These are phyloP conservation scores for Stephanodiscus minutulus DNA, from an alignment of 108 stramenopile genomes.

Conservation along the genomic window DNA sequence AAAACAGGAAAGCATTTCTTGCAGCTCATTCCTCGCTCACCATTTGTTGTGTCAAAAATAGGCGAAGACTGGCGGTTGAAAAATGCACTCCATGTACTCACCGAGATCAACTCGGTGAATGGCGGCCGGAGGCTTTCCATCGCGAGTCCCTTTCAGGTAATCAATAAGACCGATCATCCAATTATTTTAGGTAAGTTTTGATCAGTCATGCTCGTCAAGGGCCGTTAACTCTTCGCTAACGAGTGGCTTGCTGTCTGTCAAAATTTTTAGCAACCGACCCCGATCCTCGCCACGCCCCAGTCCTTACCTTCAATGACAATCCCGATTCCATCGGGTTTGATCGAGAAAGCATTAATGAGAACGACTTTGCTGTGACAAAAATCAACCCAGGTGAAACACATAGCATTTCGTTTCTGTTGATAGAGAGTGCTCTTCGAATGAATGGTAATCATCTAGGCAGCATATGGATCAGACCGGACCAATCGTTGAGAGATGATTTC, in stretches of 20 bases:
- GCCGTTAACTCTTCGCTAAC: neutral
- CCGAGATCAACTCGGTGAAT: constrained; percentile 86
- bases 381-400: constrained; percentile 54
- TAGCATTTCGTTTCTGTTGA: constrained; percentile 53
- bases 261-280: constrained; percentile 68
- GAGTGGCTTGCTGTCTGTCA: constrained; percentile 1
- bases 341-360: constrained; percentile 7
- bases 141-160: constrained; percentile 75
- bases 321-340: constrained; percentile 18
- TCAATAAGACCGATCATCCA: constrained; percentile 86
- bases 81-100: constrained; percentile 82
- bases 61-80: constrained; percentile 74
- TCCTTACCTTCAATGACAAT: neutral
- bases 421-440: constrained; percentile 70
- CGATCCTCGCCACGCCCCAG: constrained; percentile 58
- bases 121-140: constrained; percentile 88
- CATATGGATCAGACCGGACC: constrained; percentile 76
- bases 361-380: constrained; percentile 17
- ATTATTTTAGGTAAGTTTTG: constrained; percentile 37
- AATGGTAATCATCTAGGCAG: constrained; percentile 74
- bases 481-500: constrained; percentile 8
- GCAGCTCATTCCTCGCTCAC: constrained; percentile 67
- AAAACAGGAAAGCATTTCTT: constrained; percentile 82
- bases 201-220: neutral
- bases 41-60: constrained; percentile 53